Base-by-base conservation (phyloP, 1,139 yeast species). In the Debaryomycetaceae sp. region DNA sequence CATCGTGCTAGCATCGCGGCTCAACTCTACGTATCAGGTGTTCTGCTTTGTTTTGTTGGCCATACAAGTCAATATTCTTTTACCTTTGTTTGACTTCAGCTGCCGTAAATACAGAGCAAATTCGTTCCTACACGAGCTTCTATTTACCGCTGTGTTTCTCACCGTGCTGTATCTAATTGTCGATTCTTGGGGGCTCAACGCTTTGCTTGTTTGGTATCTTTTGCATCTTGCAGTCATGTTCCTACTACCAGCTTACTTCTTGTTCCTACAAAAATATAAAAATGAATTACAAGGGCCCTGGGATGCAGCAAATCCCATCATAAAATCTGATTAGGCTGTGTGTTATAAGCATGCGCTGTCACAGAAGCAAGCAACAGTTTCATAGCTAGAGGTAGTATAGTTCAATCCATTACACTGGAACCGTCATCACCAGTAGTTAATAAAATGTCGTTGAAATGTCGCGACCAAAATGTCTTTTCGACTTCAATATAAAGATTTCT, bases 261-360 rank as follows among this genome's bases (percentile, higher is more conserved):
- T 87, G 44, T 76, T 76, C 37, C 66, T 89, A 36, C 97, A 89
- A 58, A 78, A 81, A 63, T 88, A 88, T 59, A 89, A 89, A 62
- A 87, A 88, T 60, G 96, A 88, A 60, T 70, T 89, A 45, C 91
- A 86, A 63, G 97, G 97, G 0, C 97, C 97, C 0, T 89, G 97
- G 97, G 97, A 89, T 62, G 83, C 87, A 1, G 96, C 96, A 9
- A 81, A 78, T 56, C 96, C 96, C 0, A 62, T 69, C 11, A 60
- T 74, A 9, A 39, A 39, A 22, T 34, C 48, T 20, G 37, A 22
- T 23, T 41, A 33, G 20, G 20, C 20, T 17, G 20, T 4, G 20
- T 17, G 4, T 17, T 17, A 17, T 17, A 2, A 17, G 20, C 4
- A 17, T 2, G 20, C 20, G 4, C 4, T 4, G 20, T 17, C 20